phyloP scores from a whole-genome alignment of 1,139 yeast species.

The Kodamaea ohmeri region DNA sequence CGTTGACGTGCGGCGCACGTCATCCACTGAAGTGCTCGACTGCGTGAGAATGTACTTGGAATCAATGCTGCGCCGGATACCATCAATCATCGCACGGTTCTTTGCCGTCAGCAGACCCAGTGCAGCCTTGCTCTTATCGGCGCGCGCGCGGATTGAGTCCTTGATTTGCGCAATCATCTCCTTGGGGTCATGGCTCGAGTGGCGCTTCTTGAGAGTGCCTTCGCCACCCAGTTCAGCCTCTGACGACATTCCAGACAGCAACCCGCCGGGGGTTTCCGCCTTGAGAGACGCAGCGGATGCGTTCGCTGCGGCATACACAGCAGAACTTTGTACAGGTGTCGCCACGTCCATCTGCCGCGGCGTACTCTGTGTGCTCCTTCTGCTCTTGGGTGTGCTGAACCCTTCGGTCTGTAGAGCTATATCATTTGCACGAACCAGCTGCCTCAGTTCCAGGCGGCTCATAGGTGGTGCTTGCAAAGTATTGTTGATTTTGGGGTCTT shows the following conservation, averaged over 20 bases:
- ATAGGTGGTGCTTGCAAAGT: too few relatives aligned
- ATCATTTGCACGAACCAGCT: too few relatives aligned
- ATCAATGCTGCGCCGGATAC: constrained; percentile 23
- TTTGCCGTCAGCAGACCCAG: constrained; percentile 13
- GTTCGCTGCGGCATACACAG: constrained; percentile 1
- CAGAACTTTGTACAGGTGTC: neutral
- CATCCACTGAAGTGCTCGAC: constrained; percentile 1
- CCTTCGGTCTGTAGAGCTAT: too few relatives aligned
- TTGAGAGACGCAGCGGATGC: constrained; percentile 1
- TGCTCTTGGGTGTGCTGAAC: neutral
- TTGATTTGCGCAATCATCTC: constrained; percentile 18
- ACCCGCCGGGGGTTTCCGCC: neutral
- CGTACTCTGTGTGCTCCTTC: neutral
- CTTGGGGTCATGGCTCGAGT: constrained; percentile 11
- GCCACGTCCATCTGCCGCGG: neutral
- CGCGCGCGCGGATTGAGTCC: constrained; percentile 15
- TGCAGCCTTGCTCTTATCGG: constrained; percentile 12
- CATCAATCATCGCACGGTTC: constrained; percentile 19
- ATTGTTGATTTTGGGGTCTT: too few relatives aligned
- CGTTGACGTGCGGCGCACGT: constrained; percentile 1
- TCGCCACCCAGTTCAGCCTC: neutral
- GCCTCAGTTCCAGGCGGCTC: too few relatives aligned
- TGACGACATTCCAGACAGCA: neutral
- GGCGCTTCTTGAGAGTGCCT: constrained; percentile 4
- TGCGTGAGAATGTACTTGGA: constrained; percentile 14